A percentile compares a stretch with the other conserved stretches of the same genome.
phyloP scores from a whole-genome alignment of 2,329 filamentous ascomycete genomes.

The Pezicula radicicola region DNA sequence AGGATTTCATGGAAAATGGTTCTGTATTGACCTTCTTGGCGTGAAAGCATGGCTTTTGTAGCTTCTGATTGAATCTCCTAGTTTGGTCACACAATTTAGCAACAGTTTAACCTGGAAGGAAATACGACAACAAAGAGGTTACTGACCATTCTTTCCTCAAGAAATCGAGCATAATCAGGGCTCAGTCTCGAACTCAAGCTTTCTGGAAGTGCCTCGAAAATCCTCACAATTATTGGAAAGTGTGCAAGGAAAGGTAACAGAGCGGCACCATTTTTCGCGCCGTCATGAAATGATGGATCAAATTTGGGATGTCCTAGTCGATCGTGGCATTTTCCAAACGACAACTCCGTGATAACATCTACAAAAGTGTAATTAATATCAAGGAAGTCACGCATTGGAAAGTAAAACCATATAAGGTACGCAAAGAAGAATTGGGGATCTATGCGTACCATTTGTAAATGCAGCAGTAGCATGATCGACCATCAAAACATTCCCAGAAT shows the following conservation, averaged over 20 bases:
- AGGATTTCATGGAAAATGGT: not conserved
- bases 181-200: not conserved
- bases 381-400: not conserved
- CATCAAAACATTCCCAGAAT: not conserved
- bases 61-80: not conserved
- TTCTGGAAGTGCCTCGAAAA: not conserved
- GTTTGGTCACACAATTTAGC: not conserved
- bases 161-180: not conserved
- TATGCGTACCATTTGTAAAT: conserved; percentile 4
- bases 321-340: conserved; percentile 11
- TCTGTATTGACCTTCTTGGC: not conserved
- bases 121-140: not conserved
- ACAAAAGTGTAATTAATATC: conserved; percentile 2
- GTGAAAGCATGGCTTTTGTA: not conserved
- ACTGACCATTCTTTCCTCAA: not conserved
- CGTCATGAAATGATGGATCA: conserved; percentile 2
- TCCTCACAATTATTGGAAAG: conserved; percentile 2
- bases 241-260: not conserved
- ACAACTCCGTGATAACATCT: conserved; percentile 23
- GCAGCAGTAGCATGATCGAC: conserved; percentile 3
- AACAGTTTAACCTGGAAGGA: not conserved
- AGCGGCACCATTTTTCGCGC: not conserved
- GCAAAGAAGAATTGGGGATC: not conserved
- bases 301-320: conserved; percentile 3
- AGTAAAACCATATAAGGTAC: not conserved